phyloP scores from a whole-genome alignment of 2,329 filamentous ascomycete genomes.

The Xylaria sp. region DNA sequence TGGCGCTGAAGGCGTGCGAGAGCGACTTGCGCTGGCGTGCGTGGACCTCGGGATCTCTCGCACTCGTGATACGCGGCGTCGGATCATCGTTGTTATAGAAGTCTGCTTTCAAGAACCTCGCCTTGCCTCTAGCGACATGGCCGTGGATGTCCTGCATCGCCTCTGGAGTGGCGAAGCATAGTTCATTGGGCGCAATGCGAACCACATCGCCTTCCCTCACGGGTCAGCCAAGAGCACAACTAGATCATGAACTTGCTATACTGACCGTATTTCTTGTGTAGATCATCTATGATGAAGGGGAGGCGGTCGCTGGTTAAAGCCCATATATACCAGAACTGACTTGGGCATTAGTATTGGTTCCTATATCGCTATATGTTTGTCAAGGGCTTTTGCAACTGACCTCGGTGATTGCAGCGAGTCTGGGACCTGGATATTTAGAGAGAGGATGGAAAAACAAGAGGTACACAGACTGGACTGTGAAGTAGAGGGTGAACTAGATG shows the following conservation, averaged over 20 bases:
- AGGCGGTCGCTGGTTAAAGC: constrained; percentile 10
- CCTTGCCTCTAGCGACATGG: constrained; percentile 23
- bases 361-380: neutral
- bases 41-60: constrained; percentile 18
- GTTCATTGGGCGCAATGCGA: constrained; percentile 38
- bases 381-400: constrained; percentile 3
- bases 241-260: neutral
- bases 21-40: constrained; percentile 19
- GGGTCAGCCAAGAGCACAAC: neutral
- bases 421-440: constrained; percentile 21
- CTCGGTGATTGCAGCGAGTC: constrained; percentile 18
- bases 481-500: constrained; percentile 10
- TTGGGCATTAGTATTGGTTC: neutral
- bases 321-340: constrained; percentile 19
- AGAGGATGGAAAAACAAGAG: constrained; percentile 20
- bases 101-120: constrained; percentile 16
- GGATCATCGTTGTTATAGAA: constrained; percentile 19
- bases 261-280: constrained; percentile 23
- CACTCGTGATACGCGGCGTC: constrained; percentile 10
- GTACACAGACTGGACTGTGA: constrained; percentile 1
- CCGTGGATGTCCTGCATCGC: constrained; percentile 37
- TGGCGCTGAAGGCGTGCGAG: constrained; percentile 20
- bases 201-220: constrained; percentile 30
- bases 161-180: constrained; percentile 36
- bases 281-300: constrained; percentile 10